Evolutionary conservation across 2,329 filamentous ascomycete genomes (phyloP).

Genomic region (Nothopassalora personata): DNA sequence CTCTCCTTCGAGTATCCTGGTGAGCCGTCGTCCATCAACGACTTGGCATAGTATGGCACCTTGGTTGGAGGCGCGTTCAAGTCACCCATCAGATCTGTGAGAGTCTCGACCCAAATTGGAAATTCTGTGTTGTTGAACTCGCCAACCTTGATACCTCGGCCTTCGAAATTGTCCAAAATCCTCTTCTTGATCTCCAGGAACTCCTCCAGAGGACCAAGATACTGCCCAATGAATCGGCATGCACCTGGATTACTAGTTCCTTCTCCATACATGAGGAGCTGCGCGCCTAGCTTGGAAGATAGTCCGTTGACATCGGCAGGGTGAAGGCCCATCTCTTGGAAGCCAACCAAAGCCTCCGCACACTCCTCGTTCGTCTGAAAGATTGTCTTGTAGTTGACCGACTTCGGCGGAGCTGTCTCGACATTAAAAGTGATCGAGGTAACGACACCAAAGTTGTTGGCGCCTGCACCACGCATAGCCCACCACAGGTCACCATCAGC

Average conservation of each 20-base stretch:
- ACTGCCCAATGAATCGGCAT: slow-evolving; percentile 13
- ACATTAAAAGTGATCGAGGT: slow-evolving; percentile 8
- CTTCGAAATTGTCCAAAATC: slow-evolving; percentile 1
- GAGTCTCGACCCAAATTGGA: slow-evolving; percentile 11
- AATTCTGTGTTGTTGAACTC: slow-evolving; percentile 12
- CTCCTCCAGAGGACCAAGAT: slow-evolving; percentile 7
- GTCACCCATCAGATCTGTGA: slow-evolving; percentile 14
- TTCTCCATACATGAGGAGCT: slow-evolving; percentile 14
- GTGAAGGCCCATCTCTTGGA: slow-evolving; percentile 11
- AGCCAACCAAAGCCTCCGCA: slow-evolving; percentile 8
- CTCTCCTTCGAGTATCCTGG: slow-evolving; percentile 7
- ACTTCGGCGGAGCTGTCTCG: slow-evolving; percentile 6
- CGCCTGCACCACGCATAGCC: slow-evolving; percentile 14
- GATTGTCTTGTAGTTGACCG: slow-evolving; percentile 13
- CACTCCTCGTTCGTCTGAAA: slow-evolving; percentile 13
- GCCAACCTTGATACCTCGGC: slow-evolving; percentile 2
- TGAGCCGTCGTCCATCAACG: slow-evolving; percentile 12
- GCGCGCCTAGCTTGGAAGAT: slow-evolving; percentile 6
- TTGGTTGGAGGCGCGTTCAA: slow-evolving; percentile 11
- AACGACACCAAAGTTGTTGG: slow-evolving; percentile 18
- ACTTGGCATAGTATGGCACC: slow-evolving; percentile 16
- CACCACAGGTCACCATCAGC: slow-evolving; percentile 15
- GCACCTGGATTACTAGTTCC: slow-evolving; percentile 7
- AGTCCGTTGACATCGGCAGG: background rate
- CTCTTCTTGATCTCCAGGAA: slow-evolving; percentile 6